phyloP scores from a whole-genome alignment of 106 monocot species.

The Cymbidium sinense region DNA sequence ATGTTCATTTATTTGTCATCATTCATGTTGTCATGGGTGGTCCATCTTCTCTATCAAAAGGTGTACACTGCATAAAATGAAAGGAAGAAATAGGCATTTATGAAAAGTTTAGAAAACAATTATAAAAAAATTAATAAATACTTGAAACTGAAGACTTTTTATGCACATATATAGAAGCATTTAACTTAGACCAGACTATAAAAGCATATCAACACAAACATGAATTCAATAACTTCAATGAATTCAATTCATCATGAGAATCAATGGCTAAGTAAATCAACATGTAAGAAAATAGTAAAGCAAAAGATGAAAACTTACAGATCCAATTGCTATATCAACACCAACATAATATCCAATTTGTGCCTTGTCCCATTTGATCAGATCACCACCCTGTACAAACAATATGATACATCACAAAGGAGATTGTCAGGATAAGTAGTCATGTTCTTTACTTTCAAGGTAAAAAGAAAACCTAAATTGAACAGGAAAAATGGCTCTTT shows the following conservation, averaged over 20 bases:
- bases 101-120: neutral
- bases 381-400: conserved; percentile 72
- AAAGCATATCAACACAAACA: neutral
- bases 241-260: neutral
- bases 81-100: neutral
- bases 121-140: neutral
- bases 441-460: neutral
- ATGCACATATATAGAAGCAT: neutral
- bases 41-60: too few relatives aligned
- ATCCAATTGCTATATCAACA: conserved; percentile 97
- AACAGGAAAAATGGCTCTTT: neutral
- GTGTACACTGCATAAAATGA: neutral
- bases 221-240: neutral
- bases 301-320: conserved; percentile 48
- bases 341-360: conserved; percentile 95
- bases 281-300: neutral
- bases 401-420: neutral
- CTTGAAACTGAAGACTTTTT: too few relatives aligned
- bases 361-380: conserved; percentile 99
- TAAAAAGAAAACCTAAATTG: neutral
- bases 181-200: neutral
- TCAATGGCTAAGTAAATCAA: neutral
- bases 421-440: neutral
- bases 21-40: too few relatives aligned
- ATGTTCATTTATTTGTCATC: too few relatives aligned